Percentiles rank a stretch among this genome's conserved stretches.
phyloP scores from a whole-genome alignment of 2,329 filamentous ascomycete species.

The Colletotrichum tabaci region DNA sequence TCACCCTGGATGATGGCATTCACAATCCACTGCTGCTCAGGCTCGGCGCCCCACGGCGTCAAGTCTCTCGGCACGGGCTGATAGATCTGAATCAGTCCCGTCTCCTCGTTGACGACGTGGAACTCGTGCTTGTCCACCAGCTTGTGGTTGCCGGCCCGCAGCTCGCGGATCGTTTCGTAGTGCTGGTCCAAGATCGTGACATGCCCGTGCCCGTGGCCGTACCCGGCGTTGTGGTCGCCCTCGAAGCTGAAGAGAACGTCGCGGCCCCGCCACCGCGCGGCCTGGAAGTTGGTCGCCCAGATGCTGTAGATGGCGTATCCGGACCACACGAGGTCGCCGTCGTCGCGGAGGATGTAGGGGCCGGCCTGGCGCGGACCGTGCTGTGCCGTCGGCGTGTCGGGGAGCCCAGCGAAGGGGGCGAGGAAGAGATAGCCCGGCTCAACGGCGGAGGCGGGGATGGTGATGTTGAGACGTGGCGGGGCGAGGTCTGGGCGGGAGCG shows the following conservation, averaged over 20 bases:
- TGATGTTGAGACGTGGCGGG: slow-evolving; percentile 56
- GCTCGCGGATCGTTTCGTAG: not conserved
- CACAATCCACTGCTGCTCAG: slow-evolving; percentile 69
- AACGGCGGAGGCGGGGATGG: slow-evolving; percentile 58
- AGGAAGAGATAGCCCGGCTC: slow-evolving; percentile 62
- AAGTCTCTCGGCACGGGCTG: slow-evolving; percentile 64
- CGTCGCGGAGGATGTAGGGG: slow-evolving; percentile 69
- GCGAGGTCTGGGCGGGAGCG: slow-evolving; percentile 49
- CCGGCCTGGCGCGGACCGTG: slow-evolving; percentile 66
- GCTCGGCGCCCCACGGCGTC: slow-evolving; percentile 59
- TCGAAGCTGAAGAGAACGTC: slow-evolving; percentile 69
- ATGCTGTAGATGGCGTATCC: slow-evolving; percentile 67
- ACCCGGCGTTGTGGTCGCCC: slow-evolving; percentile 64
- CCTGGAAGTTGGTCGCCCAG: slow-evolving; percentile 69
- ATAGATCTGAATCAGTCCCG: slow-evolving; percentile 68
- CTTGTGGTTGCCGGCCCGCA: not conserved
- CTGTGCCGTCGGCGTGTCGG: slow-evolving; percentile 51
- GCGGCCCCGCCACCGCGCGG: slow-evolving; percentile 63
- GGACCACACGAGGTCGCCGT: slow-evolving; percentile 71
- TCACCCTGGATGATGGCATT: slow-evolving; percentile 68
- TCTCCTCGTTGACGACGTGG: slow-evolving; percentile 63
- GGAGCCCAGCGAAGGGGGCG: slow-evolving; percentile 55
- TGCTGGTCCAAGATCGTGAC: not conserved
- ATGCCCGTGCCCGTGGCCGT: slow-evolving; percentile 68
- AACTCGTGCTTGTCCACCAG: not conserved